Base-by-base conservation (phyloP, 345 rosid genomes). In the Excoecaria agallocha region DNA sequence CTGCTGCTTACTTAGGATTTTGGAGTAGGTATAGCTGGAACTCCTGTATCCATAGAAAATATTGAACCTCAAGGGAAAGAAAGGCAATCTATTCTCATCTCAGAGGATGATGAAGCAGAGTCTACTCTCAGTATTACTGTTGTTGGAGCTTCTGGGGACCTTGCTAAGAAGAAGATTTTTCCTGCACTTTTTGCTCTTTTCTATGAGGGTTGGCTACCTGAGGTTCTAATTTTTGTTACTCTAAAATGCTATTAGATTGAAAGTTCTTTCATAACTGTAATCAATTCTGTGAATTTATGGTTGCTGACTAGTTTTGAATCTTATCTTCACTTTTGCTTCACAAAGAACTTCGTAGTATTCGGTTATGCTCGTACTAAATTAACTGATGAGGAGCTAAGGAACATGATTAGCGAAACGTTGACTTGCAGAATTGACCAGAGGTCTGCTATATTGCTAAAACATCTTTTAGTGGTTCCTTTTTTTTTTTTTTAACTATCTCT, bases 81-180 rank as follows among this genome's bases (percentile, higher is more conserved):
- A 55, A 59, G 48, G 48, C 15, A 5, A 5, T 77, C 80, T n/a
- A 16, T 66, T 54, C 60, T 78, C 39, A 30, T 74, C 49, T 73
- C 79, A 1, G 87, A 69, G 55, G 57, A 78, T 1, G 83, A 41
- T 76, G 74, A 84, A 68, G 67, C 54, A 35, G 83, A 80, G 68
- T 86, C 91, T 22, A 88, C 91, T 46, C 87, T 90, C 67, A 88
- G 91, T 86, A 85, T 94, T 69, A 94, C 94, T 24, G 94, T 94
- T 51, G 89, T 90, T 77, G 98, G 98, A 81, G 98, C 97, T 70
- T 94, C 97, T 3, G 97, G 97, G 45, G 98, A 94, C 80, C 92
- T 94, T 9, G 97, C 97, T 19, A 94, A 85, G 86, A 94, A 89
- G 91, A 94, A 94, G 82, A 90, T 90, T 48, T 94, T 91, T 69